Evolutionary conservation across 257 asterid genomes (phyloP).

Genomic region (Plantago elongata): DNA sequence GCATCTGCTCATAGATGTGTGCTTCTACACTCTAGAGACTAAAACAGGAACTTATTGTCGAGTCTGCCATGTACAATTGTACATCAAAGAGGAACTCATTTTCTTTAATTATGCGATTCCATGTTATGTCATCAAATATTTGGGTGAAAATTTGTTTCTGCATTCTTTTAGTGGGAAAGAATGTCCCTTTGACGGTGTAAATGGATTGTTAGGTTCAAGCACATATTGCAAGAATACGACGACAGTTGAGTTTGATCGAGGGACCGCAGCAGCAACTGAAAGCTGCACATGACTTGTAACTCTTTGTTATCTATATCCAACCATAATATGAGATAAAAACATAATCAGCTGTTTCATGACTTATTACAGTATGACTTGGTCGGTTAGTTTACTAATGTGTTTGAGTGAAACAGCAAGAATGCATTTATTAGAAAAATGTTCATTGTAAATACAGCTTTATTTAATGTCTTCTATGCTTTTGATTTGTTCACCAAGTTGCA

Average conservation of each 20-base stretch:
- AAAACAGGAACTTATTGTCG: no score
- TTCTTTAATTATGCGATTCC: slow-evolving; percentile 11
- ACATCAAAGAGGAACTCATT: background rate
- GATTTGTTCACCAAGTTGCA: no score
- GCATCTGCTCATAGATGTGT: no score
- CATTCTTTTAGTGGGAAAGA: slow-evolving; percentile 6
- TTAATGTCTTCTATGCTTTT: no score
- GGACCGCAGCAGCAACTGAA: slow-evolving; percentile 64
- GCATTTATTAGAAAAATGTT: background rate
- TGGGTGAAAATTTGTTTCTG: slow-evolving; percentile 2
- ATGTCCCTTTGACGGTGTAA: slow-evolving; percentile 18
- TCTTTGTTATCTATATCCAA: slow-evolving; percentile 19
- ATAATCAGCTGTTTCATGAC: slow-evolving; percentile 17
- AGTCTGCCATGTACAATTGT: no score
- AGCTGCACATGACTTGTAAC: slow-evolving; percentile 52
- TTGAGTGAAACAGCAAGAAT: background rate
- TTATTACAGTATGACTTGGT: slow-evolving; percentile 14
- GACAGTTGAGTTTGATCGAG: slow-evolving; percentile 68
- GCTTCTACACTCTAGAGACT: no score
- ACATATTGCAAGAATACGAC: slow-evolving; percentile 72
- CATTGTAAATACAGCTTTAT: no score
- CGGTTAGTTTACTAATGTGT: slow-evolving; percentile 6
- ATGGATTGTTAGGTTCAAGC: slow-evolving; percentile 68
- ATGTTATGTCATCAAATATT: slow-evolving; percentile 13
- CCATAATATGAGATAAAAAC: slow-evolving; percentile 20